Base-by-base conservation (phyloP, 2,329 filamentous ascomycete genomes). In the Teratosphaeriaceae sp. region DNA sequence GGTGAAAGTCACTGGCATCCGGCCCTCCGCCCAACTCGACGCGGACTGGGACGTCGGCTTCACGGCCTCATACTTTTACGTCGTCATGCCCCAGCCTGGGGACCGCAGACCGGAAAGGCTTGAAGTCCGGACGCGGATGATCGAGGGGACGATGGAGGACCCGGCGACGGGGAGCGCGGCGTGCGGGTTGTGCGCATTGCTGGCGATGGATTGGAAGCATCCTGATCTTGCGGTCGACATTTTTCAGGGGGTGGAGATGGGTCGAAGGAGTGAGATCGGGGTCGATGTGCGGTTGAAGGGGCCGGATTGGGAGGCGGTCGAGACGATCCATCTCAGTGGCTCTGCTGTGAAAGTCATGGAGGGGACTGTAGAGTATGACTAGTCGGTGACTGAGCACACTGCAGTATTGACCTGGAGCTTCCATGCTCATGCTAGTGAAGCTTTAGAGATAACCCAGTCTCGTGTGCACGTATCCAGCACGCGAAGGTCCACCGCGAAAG, bases 101-200 rank as follows among this genome's bases (percentile, higher is more conserved):
- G 11, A 42, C 15, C n/a, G 18, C 27, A 20, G 40, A 36, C 16
- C 11, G 7, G 3, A 13, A 20, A 7, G 15, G 16, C 19, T 52
- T 5, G 51, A 52, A 23, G 54, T 85, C 18, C 69, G 78, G 40
- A 74, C 80, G 8, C 70, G 83, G 38, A 81, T 86, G 79, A 70
- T 85, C 29, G 65, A 67, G 47, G 66, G 65, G 1, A 50, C 55
- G 2, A 16, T 52, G 5, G 73, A 77, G 52, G 72, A 75, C 55
- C 65, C 72, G 6, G 72, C 71, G 1, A 75, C 72, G 4, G 72
- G 73, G 3, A 71, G 67, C 45, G 72, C 70, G n/a, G 70, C 70
- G 36, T 70, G 69, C 48, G 69, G 65, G 23, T 52, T 75, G 42
- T 63, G 63, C 6, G 65, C 63, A 23, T 70, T 71, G 48, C 55